Percentiles rank a stretch among this genome's conserved stretches.
phyloP scores from a whole-genome alignment of 495 filamentous ascomycete species.

The Penicillium roqueforti region DNA sequence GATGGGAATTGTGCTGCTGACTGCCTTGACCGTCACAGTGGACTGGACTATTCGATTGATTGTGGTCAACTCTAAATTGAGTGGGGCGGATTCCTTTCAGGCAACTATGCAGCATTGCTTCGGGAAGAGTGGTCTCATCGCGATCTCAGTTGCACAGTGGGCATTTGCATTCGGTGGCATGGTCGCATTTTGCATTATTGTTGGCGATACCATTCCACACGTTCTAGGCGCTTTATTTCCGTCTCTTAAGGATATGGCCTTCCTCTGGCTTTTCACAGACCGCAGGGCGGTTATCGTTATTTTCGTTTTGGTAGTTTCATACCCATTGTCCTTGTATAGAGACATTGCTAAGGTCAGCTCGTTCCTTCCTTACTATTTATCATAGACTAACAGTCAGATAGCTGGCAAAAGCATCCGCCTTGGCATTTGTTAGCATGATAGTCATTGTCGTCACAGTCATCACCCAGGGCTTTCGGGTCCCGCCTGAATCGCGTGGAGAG shows the following conservation, averaged over 20 bases:
- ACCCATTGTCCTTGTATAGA: constrained; percentile 84
- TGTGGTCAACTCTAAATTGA: constrained; percentile 91
- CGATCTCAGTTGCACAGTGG: constrained; percentile 89
- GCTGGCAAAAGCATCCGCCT: constrained; percentile 90
- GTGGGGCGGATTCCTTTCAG: constrained; percentile 88
- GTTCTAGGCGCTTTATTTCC: constrained; percentile 82
- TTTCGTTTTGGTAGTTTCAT: constrained; percentile 82
- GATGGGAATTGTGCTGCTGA: constrained; percentile 71
- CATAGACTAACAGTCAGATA: constrained; percentile 37
- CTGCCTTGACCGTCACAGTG: constrained; percentile 72
- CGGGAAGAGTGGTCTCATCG: constrained; percentile 78
- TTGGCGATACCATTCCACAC: constrained; percentile 92
- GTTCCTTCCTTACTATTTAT: not conserved
- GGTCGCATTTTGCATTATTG: constrained; percentile 96
- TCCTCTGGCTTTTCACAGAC: constrained; percentile 77
- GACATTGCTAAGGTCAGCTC: constrained; percentile 87
- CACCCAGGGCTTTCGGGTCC: constrained; percentile 72
- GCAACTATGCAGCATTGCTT: constrained; percentile 93
- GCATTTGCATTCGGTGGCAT: constrained; percentile 98
- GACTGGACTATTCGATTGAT: constrained; percentile 98
- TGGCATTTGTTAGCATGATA: constrained; percentile 87
- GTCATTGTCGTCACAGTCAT: constrained; percentile 87
- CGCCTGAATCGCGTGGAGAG: constrained; percentile 62
- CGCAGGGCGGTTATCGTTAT: constrained; percentile 79
- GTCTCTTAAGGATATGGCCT: constrained; percentile 61